Evolutionary conservation across 1,284 basidiomycete genomes (phyloP), one percentile per base, ranked within the genome.

Genomic region (Puccinia horiana): DNA sequence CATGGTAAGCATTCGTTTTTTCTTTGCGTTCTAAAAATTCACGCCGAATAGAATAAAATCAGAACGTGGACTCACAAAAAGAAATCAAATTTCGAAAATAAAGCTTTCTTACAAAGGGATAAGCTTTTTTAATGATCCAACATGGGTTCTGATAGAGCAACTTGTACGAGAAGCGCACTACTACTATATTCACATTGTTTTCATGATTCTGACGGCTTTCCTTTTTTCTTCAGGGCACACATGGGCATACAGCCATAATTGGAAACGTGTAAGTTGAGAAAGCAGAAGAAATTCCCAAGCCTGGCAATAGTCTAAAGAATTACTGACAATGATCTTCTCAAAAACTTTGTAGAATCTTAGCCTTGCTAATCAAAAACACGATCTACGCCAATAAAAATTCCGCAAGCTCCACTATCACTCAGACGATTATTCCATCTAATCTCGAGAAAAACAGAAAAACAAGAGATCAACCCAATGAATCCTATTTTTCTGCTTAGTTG

Each of bases 121-220:
- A 9, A 26, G 16, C 35, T 69, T 69, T 44, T 69, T 69, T 29
- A 69, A 69, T 44, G 42, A 69, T 47, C 65, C 37, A 18, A 69
- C 65, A 44, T 69, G 65, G 65, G 65, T 69, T 29, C 40, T 69
- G 37, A 44, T 69, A 23, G 65, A 69, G 65, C 65, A 69, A 44
- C 40, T 69, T 23, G 65, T 69, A 47, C 18, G 65, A 29, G 4
- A 26, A 26, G 12, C 2, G 16, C 14, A 32, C 58, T 61, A 11
- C n/a, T n/a, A n/a, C n/a, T n/a, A n/a, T n/a, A 32, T 61, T 35
- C 26, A 26, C 44, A 58, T 61, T 61, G 18, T 16, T 42, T 42
- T 23, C 9, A 69, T n/a, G 11, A 42, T 42, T 44, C 42, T 69
- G 40, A 69, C 18, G 6, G 20, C 65, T 16, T 67, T n/a, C n/a